These are phyloP conservation scores for Pezicula rhizophila DNA, from an alignment of 2,329 filamentous ascomycete genomes.

Conservation along the genomic window DNA sequence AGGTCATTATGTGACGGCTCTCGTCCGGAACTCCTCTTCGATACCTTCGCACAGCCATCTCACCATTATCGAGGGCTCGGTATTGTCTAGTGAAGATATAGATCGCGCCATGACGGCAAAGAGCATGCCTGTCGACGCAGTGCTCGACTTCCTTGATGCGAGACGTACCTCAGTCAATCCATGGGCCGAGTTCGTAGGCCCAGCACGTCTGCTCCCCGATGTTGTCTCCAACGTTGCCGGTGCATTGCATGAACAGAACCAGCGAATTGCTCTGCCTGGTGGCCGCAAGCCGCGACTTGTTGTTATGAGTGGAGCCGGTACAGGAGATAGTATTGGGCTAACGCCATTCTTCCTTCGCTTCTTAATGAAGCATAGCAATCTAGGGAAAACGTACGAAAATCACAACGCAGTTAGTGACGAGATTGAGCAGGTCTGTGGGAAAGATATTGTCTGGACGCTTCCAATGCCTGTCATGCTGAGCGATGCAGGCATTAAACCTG, in stretches of 20 bases:
- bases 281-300: not conserved
- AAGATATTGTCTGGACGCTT: constrained; percentile 12
- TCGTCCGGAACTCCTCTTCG: not conserved
- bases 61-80: not conserved
- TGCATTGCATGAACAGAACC: not conserved
- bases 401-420: constrained; percentile 6
- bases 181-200: constrained; percentile 13
- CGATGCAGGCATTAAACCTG: constrained; percentile 1
- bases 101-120: not conserved
- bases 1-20: not conserved
- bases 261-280: not conserved
- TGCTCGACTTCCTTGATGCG: constrained; percentile 7
- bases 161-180: constrained; percentile 7
- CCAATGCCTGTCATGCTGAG: constrained; percentile 6
- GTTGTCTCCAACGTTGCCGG: constrained; percentile 3
- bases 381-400: constrained; percentile 12
- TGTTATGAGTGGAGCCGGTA: not conserved
- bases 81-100: not conserved
- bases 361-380: constrained; percentile 11
- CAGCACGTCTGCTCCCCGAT: constrained; percentile 12
- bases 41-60: not conserved
- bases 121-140: not conserved
- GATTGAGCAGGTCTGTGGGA: constrained; percentile 12
- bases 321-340: not conserved
- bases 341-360: constrained; percentile 10